phyloP scores from a whole-genome alignment of 2,329 filamentous ascomycete genomes.

The Parascedosporium putredinis region DNA sequence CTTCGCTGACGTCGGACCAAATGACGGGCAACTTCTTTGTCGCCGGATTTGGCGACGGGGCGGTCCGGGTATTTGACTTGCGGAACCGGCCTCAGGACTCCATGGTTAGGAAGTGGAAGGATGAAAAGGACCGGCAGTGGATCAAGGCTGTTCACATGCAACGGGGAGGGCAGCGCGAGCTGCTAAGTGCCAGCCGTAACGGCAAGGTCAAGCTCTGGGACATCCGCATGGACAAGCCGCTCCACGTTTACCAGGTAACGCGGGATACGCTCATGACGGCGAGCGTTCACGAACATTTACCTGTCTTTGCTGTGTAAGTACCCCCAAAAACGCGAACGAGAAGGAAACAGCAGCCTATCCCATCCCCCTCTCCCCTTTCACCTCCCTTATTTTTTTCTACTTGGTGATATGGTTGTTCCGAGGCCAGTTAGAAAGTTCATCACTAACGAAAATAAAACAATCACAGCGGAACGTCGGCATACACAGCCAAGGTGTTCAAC shows the following conservation, averaged over 20 bases:
- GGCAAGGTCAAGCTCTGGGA: constrained; percentile 96
- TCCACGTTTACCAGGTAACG: constrained; percentile 65
- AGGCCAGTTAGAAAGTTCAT: constrained; percentile 8
- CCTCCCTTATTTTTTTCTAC: background rate
- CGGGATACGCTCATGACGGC: constrained; percentile 71
- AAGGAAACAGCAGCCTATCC: too few relatives aligned
- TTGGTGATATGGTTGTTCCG: constrained; percentile 1
- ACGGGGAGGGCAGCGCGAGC: constrained; percentile 81
- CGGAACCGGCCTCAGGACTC: constrained; percentile 72
- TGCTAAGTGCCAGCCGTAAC: constrained; percentile 82
- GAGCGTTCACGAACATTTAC: constrained; percentile 90
- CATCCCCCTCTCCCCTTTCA: constrained; percentile 2
- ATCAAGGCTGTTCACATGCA: constrained; percentile 95
- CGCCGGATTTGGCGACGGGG: constrained; percentile 91
- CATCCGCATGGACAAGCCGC: constrained; percentile 71
- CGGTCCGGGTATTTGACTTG: constrained; percentile 88
- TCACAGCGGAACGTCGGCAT: constrained; percentile 79
- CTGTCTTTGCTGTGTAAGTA: constrained; percentile 85
- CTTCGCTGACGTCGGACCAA: constrained; percentile 90
- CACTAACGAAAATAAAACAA: too few relatives aligned
- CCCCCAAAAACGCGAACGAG: too few relatives aligned
- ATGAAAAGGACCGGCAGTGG: constrained; percentile 78
- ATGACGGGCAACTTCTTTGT: constrained; percentile 95
- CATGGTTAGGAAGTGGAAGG: constrained; percentile 96
- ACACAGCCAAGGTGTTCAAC: constrained; percentile 88